Evolutionary conservation across 2,329 filamentous ascomycete species (phyloP), one percentile per base, ranked within the genome.

Genomic region (Fusarium acutatum): DNA sequence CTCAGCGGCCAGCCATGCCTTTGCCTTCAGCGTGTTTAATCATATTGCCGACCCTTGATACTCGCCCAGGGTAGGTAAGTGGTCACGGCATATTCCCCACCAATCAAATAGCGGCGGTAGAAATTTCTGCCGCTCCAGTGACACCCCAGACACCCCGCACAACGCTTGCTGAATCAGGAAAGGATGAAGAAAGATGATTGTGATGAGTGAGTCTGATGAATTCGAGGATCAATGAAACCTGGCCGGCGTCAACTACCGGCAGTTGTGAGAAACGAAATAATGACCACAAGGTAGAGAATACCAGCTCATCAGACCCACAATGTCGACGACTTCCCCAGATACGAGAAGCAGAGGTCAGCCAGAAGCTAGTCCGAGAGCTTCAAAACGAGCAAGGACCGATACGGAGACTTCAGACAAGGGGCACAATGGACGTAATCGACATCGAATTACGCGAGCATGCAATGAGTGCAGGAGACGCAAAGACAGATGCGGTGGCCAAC

Each of bases 371-470:
- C 20, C 26, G 4, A 20, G 52, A 32, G 52, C n/a, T 22, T 35
- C 44, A 12, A 67, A 67, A 12, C 44, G 64, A 28, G 20, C 62
- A 17, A 67, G 64, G n/a, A 52, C 28, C 14, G 64, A 53, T 4
- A 26, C 17, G 3, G 52, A 67, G 9, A 56, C 43, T 3, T 37
- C 62, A 15, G 64, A 67, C 1, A 64, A 67, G 24, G 38, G 44
- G 13, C 49, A 24, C 3, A 24, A 24, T 13, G 50, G 64, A 13
- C 50, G 38, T 7, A 30, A 15, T 22, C 56, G 64, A 2, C 64
- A 60, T 46, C 62, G 64, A 22, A 38, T 67, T 3, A 67, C 64
- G 8, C 47, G 64, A 14, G 64, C 64, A 11, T 67, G 64, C 28
- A 67, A 67, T 7, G 64, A 67, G 15, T 67, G 64, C 1, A 56